Conservation (phyloP, 179 eudicot genomes). For the Silene coronaria region DNA sequence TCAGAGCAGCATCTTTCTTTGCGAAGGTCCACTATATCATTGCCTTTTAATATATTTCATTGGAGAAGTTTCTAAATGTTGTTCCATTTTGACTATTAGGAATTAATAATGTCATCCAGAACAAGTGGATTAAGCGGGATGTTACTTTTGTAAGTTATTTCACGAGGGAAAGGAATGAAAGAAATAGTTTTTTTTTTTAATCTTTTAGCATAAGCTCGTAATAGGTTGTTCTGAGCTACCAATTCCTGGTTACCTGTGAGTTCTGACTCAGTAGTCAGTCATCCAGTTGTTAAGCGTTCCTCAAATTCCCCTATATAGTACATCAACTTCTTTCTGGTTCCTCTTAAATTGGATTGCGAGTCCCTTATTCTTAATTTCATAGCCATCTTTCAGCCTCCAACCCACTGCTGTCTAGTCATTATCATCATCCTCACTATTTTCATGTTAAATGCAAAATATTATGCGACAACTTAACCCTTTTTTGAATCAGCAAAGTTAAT, state of each 20-base stretch:
- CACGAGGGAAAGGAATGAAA: background rate
- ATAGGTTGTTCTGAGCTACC: background rate
- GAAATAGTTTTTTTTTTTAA: background rate
- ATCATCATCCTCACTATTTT: background rate
- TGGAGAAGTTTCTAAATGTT: background rate
- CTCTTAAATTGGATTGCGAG: background rate
- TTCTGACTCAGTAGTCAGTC: too few species aligned
- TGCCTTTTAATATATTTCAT: conserved; percentile 10
- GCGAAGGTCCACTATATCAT: conserved; percentile 56
- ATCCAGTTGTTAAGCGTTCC: background rate
- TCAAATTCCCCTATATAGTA: background rate
- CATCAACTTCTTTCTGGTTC: background rate
- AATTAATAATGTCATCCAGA: background rate
- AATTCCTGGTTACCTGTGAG: background rate
- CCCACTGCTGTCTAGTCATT: background rate
- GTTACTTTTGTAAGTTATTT: background rate
- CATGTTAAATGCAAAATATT: background rate
- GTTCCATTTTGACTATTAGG: background rate
- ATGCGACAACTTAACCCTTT: background rate
- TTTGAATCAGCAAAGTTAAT: background rate
- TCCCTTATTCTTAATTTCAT: background rate
- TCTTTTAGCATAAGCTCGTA: background rate
- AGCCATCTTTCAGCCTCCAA: background rate
- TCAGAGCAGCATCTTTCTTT: conserved; percentile 91
- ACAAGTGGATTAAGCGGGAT: background rate